Conservation (phyloP, 139 green algal genomes). For the Closterium sp. region DNA sequence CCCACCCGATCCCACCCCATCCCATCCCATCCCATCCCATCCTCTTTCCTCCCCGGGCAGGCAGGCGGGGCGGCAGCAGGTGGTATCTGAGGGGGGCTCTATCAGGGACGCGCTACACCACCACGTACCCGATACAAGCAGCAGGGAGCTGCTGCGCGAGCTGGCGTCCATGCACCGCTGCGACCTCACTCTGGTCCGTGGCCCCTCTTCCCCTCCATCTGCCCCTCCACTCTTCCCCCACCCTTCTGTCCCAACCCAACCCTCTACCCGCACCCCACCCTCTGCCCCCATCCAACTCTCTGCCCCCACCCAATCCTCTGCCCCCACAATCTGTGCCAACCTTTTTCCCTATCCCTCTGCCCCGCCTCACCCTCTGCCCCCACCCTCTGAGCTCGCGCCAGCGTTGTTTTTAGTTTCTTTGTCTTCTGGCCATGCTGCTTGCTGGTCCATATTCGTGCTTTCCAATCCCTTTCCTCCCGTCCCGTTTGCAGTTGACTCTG, state of each 20-base stretch:
- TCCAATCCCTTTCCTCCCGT: too few species aligned
- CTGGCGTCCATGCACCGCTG: conserved; percentile 61
- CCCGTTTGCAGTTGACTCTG: too few species aligned
- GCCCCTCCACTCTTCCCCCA: background rate
- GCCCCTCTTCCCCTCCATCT: background rate
- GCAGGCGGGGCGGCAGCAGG: background rate
- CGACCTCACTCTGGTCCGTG: conserved; percentile 61
- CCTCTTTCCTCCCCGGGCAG: background rate
- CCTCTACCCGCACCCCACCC: too few species aligned
- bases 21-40: background rate
- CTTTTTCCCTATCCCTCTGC: too few species aligned
- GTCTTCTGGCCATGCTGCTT: too few species aligned
- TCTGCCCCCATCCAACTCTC: too few species aligned
- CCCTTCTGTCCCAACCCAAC: too few species aligned
- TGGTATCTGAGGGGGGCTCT: background rate
- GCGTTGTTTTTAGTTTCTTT: too few species aligned
- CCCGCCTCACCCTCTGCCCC: too few species aligned
- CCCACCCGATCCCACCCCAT: background rate
- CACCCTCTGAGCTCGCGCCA: background rate
- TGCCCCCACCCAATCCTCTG: too few species aligned
- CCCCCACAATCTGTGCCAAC: too few species aligned
- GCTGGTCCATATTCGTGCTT: too few species aligned
- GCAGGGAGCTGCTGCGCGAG: conserved; percentile 53
- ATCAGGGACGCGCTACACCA: conserved; percentile 34
- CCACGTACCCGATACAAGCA: conserved; percentile 40